Percentiles rank a stretch among this genome's conserved stretches.
Evolutionary conservation across 257 asterid genomes (phyloP).

Genomic region (Capsicum baccatum): DNA sequence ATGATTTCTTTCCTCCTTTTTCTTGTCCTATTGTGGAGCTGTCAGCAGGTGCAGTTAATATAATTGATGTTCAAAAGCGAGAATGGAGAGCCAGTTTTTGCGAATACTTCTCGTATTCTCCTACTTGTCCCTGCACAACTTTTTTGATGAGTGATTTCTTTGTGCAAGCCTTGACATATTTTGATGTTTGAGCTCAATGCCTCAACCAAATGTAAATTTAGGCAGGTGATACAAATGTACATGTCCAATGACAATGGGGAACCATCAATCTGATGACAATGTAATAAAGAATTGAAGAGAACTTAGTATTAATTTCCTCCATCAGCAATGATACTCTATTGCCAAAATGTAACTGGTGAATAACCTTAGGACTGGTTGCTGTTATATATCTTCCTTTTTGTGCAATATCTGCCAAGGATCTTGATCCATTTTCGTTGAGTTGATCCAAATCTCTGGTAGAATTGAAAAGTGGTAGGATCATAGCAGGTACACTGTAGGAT

Average conservation of each 20-base stretch:
- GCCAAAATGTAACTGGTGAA: background rate
- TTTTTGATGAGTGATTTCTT: background rate
- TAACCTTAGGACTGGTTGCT: conserved; percentile 8
- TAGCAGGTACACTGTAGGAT: conserved; percentile 16
- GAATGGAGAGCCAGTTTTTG: conserved; percentile 5
- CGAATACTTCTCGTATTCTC: background rate
- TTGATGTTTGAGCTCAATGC: conserved; percentile 18
- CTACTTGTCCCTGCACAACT: background rate
- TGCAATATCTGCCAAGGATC: conserved; percentile 11
- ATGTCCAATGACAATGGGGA: background rate
- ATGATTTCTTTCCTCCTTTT: background rate
- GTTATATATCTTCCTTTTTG: background rate
- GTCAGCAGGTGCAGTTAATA: conserved; percentile 11
- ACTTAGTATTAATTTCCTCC: background rate
- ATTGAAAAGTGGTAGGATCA: conserved; percentile 4
- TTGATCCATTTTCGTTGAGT: background rate
- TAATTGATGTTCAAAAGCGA: background rate
- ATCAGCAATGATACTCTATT: conserved; percentile 1
- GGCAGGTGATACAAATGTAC: background rate
- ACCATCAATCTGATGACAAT: conserved; percentile 14
- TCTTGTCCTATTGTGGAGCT: conserved; percentile 18
- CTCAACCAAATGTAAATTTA: conserved; percentile 14
- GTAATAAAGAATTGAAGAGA: background rate
- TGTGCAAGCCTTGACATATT: background rate
- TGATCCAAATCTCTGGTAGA: background rate